Base-by-base conservation (phyloP, 768 basidiomycete species). In the Russula lepida region DNA sequence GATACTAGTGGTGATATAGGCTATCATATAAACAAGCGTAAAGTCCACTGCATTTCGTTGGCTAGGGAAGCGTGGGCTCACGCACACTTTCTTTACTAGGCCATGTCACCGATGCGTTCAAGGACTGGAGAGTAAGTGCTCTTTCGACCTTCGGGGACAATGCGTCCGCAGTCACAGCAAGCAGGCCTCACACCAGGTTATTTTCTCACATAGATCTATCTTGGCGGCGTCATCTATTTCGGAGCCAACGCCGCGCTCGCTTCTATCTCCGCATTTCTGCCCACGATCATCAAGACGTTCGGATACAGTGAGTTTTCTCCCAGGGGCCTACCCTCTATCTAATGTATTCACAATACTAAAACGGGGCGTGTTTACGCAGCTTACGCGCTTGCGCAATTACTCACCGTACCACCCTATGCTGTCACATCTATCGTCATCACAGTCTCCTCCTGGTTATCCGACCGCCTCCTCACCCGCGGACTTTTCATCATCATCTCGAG, bases 391-490 rank as follows among this genome's bases (percentile, higher is more conserved):
- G 82, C 86, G 0, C 88, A 92, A 66, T 69, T 92, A 2, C 77
- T 89, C 54, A 89, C 89, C 0, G 88, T 92, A 4, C 89, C 89
- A 3, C 91, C 91, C 3, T 92, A 92, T 68, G 85, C 83, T 2
- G 83, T 85, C 21, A 81, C 84, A 2, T 81, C 88, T 1, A 73
- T 84, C 12, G 78, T 88, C n/a, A 75, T 90, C 35, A 74, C 83
- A 32, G 35, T 73, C 3, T 78, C 83, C 55, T 83, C 84, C 1
- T 87, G 79, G 68, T 68, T 75, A 6, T 88, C 90, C 2, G 88
- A 91, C 71, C 76, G 81, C 56, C 68, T 85, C 21, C 86, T 88
- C 67, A 81, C 73, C 51, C 81, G 89, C 35, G 81, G 81, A 6
- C 63, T 75, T 9, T 77, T 80, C 65, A 78, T 83, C 73, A 67